Percentiles rank a stretch among this genome's conserved stretches.
Evolutionary conservation across 1,284 basidiomycete genomes (phyloP).

Genomic region (Leccinum subspadiceum): DNA sequence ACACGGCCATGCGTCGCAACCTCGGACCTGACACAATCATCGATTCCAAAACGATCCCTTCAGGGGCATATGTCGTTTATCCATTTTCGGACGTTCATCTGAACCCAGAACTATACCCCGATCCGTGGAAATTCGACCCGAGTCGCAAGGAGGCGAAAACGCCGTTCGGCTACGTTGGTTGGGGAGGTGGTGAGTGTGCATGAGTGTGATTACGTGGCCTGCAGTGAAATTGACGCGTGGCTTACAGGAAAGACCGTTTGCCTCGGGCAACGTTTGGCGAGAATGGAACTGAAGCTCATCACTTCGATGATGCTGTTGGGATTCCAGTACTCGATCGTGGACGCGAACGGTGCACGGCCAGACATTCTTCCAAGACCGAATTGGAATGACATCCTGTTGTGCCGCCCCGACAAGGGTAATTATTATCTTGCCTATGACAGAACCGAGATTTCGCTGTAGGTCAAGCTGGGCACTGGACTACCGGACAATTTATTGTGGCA

Average conservation of each 20-base stretch:
- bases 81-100: conserved; percentile 77
- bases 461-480: conserved; percentile 29
- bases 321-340: conserved; percentile 55
- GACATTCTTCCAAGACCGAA: conserved; percentile 55
- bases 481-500: conserved; percentile 13
- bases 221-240: conserved; percentile 16
- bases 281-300: conserved; percentile 66
- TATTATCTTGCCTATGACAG: conserved; percentile 52
- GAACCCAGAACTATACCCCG: conserved; percentile 62
- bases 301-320: conserved; percentile 61
- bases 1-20: conserved; percentile 74
- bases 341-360: conserved; percentile 45
- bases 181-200: conserved; percentile 64
- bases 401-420: conserved; percentile 53
- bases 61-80: conserved; percentile 70
- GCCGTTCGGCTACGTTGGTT: conserved; percentile 65
- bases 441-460: conserved; percentile 21
- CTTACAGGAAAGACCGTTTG: conserved; percentile 61
- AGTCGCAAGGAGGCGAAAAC: conserved; percentile 47
- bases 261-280: conserved; percentile 68
- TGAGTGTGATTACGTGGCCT: conserved; percentile 20
- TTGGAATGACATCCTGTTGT: conserved; percentile 72
- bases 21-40: conserved; percentile 65
- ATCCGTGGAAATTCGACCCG: conserved; percentile 75
- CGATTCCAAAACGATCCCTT: conserved; percentile 61